A percentile compares a stretch with the other conserved stretches of the same genome.
These are phyloP conservation scores for Rhododendron williamsianum DNA, from an alignment of 148 eudicot species.

Conservation along the genomic window DNA sequence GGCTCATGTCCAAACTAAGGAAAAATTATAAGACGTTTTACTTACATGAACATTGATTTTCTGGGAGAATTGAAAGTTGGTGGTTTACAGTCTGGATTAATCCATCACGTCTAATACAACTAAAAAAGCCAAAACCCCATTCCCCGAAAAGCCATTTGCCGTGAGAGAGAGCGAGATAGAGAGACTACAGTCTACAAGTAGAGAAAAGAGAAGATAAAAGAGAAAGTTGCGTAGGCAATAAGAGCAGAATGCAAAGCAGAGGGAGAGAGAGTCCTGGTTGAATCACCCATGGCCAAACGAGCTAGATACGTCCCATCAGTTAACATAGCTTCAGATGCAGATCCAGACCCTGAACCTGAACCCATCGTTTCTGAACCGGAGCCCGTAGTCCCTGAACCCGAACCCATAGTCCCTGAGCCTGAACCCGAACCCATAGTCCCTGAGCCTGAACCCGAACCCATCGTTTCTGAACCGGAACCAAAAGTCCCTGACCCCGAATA, in stretches of 20 bases:
- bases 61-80: background rate
- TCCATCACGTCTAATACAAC: background rate
- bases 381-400: background rate
- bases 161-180: background rate
- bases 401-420: background rate
- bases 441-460: background rate
- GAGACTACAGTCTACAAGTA: slow-evolving; percentile 9
- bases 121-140: background rate
- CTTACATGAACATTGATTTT: background rate
- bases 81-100: slow-evolving; percentile 19
- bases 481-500: background rate
- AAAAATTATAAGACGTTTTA: background rate
- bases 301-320: slow-evolving; percentile 83
- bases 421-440: background rate
- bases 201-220: slow-evolving; percentile 19
- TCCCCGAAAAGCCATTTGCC: background rate
- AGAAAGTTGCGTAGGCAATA: slow-evolving; percentile 8
- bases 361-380: background rate
- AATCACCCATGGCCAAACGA: slow-evolving; percentile 80
- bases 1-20: background rate
- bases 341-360: slow-evolving; percentile 1
- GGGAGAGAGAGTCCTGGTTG: slow-evolving; percentile 24
- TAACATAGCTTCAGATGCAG: slow-evolving; percentile 38
- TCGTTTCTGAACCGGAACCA: background rate
- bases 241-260: slow-evolving; percentile 5